Percentiles rank a stretch among this genome's conserved stretches.
phyloP scores from a whole-genome alignment of 2,329 filamentous ascomycete species.

The Setomelanomma holmii region DNA sequence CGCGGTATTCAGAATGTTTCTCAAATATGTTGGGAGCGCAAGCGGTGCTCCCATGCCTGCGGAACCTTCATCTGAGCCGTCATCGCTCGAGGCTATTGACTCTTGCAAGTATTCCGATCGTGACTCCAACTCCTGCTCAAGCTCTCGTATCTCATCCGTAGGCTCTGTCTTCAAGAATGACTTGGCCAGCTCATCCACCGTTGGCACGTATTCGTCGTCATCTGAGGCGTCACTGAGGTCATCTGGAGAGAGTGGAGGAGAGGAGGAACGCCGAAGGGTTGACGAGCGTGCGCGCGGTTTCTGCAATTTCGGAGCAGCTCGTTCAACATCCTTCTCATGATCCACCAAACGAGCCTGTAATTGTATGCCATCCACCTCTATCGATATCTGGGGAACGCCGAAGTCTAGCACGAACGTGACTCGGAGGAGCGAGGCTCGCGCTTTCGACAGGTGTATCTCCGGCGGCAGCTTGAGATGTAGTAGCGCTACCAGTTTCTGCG shows the following conservation, averaged over 20 bases:
- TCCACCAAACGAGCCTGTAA: conserved; percentile 59
- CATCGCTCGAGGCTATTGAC: conserved; percentile 66
- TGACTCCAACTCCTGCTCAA: conserved; percentile 72
- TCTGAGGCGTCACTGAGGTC: conserved; percentile 26
- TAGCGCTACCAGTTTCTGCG: conserved; percentile 77
- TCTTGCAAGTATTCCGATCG: conserved; percentile 69
- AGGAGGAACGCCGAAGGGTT: conserved; percentile 8
- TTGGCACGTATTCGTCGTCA: conserved; percentile 61
- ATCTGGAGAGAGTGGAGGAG: conserved; percentile 16
- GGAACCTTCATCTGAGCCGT: conserved; percentile 67
- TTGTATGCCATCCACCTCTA: conserved; percentile 83
- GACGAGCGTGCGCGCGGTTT: conserved; percentile 14
- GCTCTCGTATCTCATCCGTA: conserved; percentile 67
- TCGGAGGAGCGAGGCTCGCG: conserved; percentile 76
- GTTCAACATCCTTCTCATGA: conserved; percentile 9
- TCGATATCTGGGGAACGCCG: conserved; percentile 80
- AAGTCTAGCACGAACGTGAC: conserved; percentile 88
- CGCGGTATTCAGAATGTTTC: conserved; percentile 75
- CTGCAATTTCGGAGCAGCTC: conserved; percentile 9
- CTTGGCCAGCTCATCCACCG: conserved; percentile 74
- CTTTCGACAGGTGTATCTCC: conserved; percentile 73
- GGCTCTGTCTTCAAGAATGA: conserved; percentile 80
- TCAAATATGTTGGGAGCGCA: conserved; percentile 73
- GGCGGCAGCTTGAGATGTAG: conserved; percentile 72
- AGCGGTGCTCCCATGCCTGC: conserved; percentile 75